A percentile compares a stretch with the other conserved stretches of the same genome.
These are phyloP conservation scores for Ambrosia artemisiifolia DNA, from an alignment of 129 eudicot species.

Conservation along the genomic window DNA sequence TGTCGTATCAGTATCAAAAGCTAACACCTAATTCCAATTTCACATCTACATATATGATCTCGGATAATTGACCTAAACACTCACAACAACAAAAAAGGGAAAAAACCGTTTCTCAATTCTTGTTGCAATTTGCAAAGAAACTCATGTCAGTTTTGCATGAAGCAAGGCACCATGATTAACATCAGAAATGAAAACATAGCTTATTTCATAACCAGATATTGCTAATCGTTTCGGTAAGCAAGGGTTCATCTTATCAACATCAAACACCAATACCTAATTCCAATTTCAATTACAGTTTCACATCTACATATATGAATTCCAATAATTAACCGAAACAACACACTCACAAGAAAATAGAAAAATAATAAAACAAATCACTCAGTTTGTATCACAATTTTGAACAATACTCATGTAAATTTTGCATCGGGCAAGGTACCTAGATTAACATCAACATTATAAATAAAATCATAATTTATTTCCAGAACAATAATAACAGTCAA, in stretches of 20 bases:
- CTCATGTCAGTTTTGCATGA: neutral
- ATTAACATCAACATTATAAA: constrained; percentile 4
- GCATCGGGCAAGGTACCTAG: neutral
- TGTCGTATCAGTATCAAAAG: neutral
- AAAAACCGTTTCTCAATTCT: too few relatives aligned
- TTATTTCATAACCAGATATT: too few relatives aligned
- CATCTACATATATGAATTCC: neutral
- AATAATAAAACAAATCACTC: constrained; percentile 11
- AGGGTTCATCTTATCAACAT: constrained; percentile 13
- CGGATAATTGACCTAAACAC: neutral
- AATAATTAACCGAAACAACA: neutral
- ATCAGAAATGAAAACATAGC: too few relatives aligned
- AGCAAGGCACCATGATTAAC: constrained; percentile 2
- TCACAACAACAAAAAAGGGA: too few relatives aligned
- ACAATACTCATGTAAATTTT: too few relatives aligned
- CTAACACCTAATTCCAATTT: neutral
- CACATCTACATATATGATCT: neutral
- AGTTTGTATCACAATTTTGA: neutral
- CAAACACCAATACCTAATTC: constrained; percentile 1
- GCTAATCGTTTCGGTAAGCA: constrained; percentile 1
- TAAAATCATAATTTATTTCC: constrained; percentile 10
- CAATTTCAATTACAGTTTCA: neutral
- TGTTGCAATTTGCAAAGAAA: neutral
- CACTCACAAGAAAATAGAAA: too few relatives aligned
- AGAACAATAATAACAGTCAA: neutral